Evolutionary conservation across 768 basidiomycete species (phyloP), one percentile per base, ranked within the genome.

Genomic region (Leucosporidium creatinivorum): DNA sequence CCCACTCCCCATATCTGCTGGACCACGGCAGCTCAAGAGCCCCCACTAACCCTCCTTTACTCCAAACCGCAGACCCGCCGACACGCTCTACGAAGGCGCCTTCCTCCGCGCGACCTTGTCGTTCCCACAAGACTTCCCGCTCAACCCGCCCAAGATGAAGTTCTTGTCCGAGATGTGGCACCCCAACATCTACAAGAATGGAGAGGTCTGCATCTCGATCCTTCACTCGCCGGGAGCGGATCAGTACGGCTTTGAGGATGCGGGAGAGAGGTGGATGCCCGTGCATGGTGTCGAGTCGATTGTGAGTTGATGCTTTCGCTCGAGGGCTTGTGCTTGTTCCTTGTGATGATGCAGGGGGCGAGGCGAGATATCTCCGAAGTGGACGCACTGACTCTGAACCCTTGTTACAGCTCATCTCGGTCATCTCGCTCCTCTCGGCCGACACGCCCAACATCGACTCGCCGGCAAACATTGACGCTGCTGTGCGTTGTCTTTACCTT

Each of bases 211-310:
- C 74, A 80, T 81, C 56, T 80, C 80, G n/a, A 81, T 81, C 62
- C 69, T 81, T 58, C 94, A 98, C 76, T 86, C 89, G 47, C 94
- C 94, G 0, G 94, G 93, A 39, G 91, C 93, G 49, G 94, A 99
- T 79, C 89, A 97, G 77, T 97, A 78, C 73, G 81, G 94, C 17
- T 97, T 94, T 75, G 96, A 99, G 78, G 91, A 93, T 74, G 92
- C 96, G 2, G 88, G 91, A 54, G 96, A 99, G 80, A 81, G 96
- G 69, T 99, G 96, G 96, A 81, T 93, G 82, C 96, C 96, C 5
- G 92, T 99, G 56, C 96, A 99, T 77, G 89, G 89, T 1, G 88
- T 97, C 44, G 93, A 98, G 81, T 91, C 92, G 8, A 98, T 99
- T 71, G 94, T 97, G 73, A 77, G 83, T 56, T 13, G 19, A 31